Evolutionary conservation across 305 asterid genomes (phyloP).

Genomic region (Fraxinus floribunda): DNA sequence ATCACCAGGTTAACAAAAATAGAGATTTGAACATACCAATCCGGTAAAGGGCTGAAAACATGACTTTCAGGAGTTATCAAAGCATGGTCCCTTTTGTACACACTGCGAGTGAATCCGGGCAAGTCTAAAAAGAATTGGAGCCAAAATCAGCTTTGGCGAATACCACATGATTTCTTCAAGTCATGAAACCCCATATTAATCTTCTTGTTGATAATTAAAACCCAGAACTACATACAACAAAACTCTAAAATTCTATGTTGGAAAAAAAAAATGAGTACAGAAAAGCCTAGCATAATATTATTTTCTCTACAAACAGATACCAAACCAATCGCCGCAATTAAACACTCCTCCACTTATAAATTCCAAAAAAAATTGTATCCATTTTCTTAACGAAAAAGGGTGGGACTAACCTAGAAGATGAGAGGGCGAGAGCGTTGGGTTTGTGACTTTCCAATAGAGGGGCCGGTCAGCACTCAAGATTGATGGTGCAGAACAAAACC

Average conservation of each 20-base stretch:
- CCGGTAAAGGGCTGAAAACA: conserved; percentile 84
- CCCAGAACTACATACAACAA: conserved; percentile 7
- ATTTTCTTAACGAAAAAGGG: neutral
- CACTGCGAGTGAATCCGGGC: conserved; percentile 95
- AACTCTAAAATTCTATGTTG: conserved; percentile 1
- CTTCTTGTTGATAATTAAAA: neutral
- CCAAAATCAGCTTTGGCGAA: conserved; percentile 22
- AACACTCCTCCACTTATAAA: neutral
- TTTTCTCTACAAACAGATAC: conserved; percentile 2
- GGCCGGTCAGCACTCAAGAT: conserved; percentile 46
- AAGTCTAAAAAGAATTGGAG: conserved; percentile 50
- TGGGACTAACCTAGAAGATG: conserved; percentile 64
- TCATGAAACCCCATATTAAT: neutral
- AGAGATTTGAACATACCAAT: conserved; percentile 50
- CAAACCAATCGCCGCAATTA: neutral
- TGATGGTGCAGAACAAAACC: conserved; percentile 78
- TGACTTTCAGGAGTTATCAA: conserved; percentile 96
- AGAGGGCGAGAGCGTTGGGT: conserved; percentile 87
- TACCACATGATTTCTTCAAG: neutral
- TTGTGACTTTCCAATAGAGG: conserved; percentile 82
- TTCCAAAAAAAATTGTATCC: neutral
- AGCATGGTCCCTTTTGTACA: conserved; percentile 81
- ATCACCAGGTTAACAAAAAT: conserved; percentile 15
- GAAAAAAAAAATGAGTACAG: neutral
- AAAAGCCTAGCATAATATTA: neutral